Base-by-base conservation (phyloP, 2,329 filamentous ascomycete species). In the Penicillium sp. region DNA sequence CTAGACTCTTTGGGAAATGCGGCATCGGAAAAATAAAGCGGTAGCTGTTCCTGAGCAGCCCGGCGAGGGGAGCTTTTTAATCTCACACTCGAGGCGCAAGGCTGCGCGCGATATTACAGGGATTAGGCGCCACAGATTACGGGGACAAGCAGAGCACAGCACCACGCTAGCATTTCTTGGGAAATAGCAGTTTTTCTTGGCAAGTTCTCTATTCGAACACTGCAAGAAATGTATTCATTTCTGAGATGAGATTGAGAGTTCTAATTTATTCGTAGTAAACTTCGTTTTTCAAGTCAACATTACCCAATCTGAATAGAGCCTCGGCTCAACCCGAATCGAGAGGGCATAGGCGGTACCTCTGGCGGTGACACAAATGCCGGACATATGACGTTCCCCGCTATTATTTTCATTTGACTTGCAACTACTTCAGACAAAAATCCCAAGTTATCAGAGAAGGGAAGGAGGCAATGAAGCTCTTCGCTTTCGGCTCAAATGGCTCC, bases 401-500 rank as follows among this genome's bases (percentile, higher is more conserved):
- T 28, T 22, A 55, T 48, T 48, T 30, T 30, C 45, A 8, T 10
- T 13, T 46, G 35, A 52, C 26, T 40, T 58, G n/a, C 19, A 48
- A 43, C 42, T 25, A 38, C 19, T 43, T 26, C 37, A 43, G 14
- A 13, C 30, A 35, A n/a, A 22, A 61, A 26, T 25, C n/a, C 33
- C 13, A 40, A 16, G 16, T 14, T 26, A 40, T 48, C 11, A 13
- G 14, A 25, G 35, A 22, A 54, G 13, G 43, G 16, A 19, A 2
- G 52, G 19, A 43, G 14, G 37, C 3, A n/a, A 77, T 78, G 74
- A 69, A 78, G 1, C 73, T 91, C 19, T 91, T 88, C 68, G 84
- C 90, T 2, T 82, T 93, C 51, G 90, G 90, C 35, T 93, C 91
- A 4, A 93, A 93, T 70, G 88, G 89, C 48, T 91, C 87, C 1